A percentile compares a stretch with the other conserved stretches of the same genome.
Evolutionary conservation across 2,329 filamentous ascomycete species (phyloP).

Genomic region (Apiospora koreana): DNA sequence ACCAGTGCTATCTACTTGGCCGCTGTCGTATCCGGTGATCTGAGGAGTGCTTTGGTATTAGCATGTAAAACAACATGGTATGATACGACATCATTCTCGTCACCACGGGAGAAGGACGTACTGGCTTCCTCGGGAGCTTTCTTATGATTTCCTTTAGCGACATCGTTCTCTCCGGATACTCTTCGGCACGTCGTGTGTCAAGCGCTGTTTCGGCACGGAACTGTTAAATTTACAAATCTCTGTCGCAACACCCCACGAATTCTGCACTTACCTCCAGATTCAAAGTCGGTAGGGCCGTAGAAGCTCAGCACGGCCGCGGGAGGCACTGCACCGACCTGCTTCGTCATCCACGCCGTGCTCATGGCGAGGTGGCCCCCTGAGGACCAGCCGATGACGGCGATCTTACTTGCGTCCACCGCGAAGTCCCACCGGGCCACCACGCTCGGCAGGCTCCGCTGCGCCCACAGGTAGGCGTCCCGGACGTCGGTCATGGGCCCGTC

Average conservation of each 20-base stretch:
- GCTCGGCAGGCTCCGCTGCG: conserved; percentile 32
- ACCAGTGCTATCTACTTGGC: background rate
- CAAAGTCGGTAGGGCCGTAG: background rate
- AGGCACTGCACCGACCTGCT: conserved; percentile 24
- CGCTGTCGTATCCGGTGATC: background rate
- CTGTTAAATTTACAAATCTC: too few relatives aligned
- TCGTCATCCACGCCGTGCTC: conserved; percentile 39
- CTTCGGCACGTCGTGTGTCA: background rate
- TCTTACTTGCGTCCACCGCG: conserved; percentile 20
- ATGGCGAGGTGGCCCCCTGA: conserved; percentile 47
- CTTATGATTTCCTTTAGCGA: too few relatives aligned
- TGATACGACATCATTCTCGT: too few relatives aligned
- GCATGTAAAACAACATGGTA: background rate
- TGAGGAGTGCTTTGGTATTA: too few relatives aligned
- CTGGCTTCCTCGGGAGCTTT: too few relatives aligned
- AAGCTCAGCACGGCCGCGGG: background rate
- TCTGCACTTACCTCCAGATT: background rate
- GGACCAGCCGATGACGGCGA: conserved; percentile 49
- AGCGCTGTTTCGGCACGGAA: background rate
- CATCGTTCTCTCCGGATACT: too few relatives aligned
- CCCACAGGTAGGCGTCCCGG: conserved; percentile 44
- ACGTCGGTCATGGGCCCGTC: conserved; percentile 49
- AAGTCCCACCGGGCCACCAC: conserved; percentile 21
- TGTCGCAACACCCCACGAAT: too few relatives aligned
- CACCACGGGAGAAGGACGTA: too few relatives aligned